Conservation (phyloP, 2,329 filamentous ascomycete genomes). For the Neocucurbitaria cava region DNA sequence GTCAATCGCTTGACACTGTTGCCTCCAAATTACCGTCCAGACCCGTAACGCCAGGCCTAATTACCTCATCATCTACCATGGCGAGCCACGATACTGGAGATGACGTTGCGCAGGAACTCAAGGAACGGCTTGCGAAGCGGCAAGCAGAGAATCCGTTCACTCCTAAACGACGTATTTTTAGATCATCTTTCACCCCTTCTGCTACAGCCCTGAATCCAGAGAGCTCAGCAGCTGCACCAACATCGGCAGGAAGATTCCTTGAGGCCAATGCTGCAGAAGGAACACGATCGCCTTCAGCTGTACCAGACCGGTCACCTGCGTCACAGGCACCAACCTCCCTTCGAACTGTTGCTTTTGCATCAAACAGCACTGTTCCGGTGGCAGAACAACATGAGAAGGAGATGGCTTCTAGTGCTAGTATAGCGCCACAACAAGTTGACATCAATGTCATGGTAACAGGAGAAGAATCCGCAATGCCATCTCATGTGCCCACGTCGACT, state of each 20-base stretch:
- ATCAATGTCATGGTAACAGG: constrained; percentile 5
- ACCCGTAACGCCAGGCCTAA: constrained; percentile 20
- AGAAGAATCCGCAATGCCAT: neutral
- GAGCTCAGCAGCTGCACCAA: neutral
- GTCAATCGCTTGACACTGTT: constrained; percentile 26
- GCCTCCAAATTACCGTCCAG: constrained; percentile 28
- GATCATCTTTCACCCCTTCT: constrained; percentile 8
- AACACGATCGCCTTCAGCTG: constrained; percentile 44
- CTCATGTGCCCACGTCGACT: neutral
- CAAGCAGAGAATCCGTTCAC: constrained; percentile 18
- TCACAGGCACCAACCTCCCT: constrained; percentile 35
- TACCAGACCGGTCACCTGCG: constrained; percentile 38
- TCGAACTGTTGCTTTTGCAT: constrained; percentile 31
- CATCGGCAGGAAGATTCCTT: constrained; percentile 5
- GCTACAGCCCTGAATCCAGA: neutral
- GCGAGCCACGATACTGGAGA: constrained; percentile 11
- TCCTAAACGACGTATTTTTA: constrained; percentile 8
- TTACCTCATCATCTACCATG: constrained; percentile 25
- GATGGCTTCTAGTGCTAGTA: neutral
- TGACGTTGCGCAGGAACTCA: constrained; percentile 8
- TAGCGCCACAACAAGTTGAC: constrained; percentile 5
- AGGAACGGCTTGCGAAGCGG: constrained; percentile 15
- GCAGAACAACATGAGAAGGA: constrained; percentile 5
- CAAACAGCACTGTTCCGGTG: constrained; percentile 11
- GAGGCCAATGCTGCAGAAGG: constrained; percentile 21